These are phyloP conservation scores for Boletus vermiculosoides DNA, from an alignment of 768 basidiomycete genomes.

Conservation along the genomic window DNA sequence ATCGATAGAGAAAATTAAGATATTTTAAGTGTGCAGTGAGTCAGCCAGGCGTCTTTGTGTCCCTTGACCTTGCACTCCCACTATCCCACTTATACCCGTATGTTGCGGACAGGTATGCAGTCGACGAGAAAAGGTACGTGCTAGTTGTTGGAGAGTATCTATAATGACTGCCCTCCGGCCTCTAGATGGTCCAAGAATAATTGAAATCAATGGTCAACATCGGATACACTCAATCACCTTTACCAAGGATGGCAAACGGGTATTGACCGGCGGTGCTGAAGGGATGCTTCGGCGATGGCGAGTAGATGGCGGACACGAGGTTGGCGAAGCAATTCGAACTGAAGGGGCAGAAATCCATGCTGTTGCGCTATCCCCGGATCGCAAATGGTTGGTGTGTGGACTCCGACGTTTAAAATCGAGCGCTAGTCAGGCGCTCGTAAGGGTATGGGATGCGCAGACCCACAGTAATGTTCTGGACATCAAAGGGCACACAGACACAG, in stretches of 20 bases:
- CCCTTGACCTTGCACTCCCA: no score
- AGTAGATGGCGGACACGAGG: background rate
- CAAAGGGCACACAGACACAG: background rate
- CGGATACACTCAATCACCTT: background rate
- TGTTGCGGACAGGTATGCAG: background rate
- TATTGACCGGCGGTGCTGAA: no score
- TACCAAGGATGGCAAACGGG: background rate
- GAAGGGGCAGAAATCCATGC: background rate
- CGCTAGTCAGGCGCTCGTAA: fast-evolving
- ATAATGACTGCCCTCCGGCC: background rate
- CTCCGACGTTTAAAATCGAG: background rate
- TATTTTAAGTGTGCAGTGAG: no score
- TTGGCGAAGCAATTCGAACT: background rate
- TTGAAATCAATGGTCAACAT: no score
- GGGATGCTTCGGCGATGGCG: background rate
- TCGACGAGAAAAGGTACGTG: background rate
- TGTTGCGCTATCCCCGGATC: background rate
- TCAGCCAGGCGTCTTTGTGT: no score
- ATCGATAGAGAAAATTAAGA: no score
- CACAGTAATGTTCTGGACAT: background rate
- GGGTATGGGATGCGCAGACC: constrained; percentile 3
- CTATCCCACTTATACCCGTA: no score
- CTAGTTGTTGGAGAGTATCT: no score
- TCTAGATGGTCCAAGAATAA: background rate
- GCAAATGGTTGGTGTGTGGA: constrained; percentile 2